phyloP scores from a whole-genome alignment of 2,329 filamentous ascomycete species.

The Fusarium mangiferae region DNA sequence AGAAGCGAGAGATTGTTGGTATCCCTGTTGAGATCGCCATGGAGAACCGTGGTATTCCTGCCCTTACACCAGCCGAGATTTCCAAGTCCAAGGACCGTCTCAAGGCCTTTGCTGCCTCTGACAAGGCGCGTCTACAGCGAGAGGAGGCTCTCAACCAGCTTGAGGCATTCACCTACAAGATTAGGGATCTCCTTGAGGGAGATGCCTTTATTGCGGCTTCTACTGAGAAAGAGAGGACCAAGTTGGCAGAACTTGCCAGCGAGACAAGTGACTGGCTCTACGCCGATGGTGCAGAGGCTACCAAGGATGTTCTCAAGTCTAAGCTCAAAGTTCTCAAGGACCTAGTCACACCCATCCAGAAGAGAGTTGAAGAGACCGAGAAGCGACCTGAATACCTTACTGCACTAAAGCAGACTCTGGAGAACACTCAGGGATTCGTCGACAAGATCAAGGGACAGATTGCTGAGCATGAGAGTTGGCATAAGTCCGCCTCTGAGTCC shows the following conservation, averaged over 20 bases:
- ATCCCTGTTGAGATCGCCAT: constrained; percentile 63
- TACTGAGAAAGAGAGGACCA: constrained; percentile 72
- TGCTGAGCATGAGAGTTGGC: constrained; percentile 71
- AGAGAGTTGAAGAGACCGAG: constrained; percentile 76
- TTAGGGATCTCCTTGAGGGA: constrained; percentile 83
- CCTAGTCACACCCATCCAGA: constrained; percentile 80
- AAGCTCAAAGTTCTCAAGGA: constrained; percentile 81
- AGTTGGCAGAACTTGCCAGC: constrained; percentile 74
- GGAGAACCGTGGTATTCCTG: constrained; percentile 61
- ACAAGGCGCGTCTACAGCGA: constrained; percentile 77
- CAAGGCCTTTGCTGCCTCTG: constrained; percentile 85
- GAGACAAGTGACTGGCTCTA: constrained; percentile 91
- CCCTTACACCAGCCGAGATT: constrained; percentile 61
- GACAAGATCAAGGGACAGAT: constrained; percentile 77
- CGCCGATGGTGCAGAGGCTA: constrained; percentile 81
- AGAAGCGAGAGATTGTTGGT: constrained; percentile 67
- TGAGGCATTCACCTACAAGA: constrained; percentile 92
- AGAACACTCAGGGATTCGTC: constrained; percentile 76
- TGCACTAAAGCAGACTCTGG: constrained; percentile 74
- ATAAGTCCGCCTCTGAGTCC: constrained; percentile 64
- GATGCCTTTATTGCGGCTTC: constrained; percentile 78
- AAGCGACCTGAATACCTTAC: constrained; percentile 77
- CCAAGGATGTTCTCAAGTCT: constrained; percentile 77
- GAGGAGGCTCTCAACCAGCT: constrained; percentile 92
- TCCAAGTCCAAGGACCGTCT: constrained; percentile 74